phyloP scores from a whole-genome alignment of 164 flowering plant genomes.

The Liriodendron chinense region DNA sequence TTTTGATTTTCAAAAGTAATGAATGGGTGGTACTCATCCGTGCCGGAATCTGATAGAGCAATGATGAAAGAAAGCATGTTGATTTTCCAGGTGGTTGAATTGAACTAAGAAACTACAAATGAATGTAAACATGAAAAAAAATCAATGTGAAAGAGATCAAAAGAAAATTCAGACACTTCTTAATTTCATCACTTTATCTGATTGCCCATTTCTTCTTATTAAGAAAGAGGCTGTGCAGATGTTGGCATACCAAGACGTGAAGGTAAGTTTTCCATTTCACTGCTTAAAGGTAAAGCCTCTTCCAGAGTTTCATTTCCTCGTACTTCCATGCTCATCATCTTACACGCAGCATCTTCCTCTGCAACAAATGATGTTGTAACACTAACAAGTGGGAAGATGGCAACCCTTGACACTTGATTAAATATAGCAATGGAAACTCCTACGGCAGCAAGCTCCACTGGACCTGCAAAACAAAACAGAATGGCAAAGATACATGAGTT shows the following conservation, averaged over 20 bases:
- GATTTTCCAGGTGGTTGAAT: not conserved
- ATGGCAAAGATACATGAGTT: not conserved
- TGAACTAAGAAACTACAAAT: not conserved
- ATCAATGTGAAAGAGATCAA: not conserved
- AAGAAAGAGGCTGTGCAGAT: not conserved
- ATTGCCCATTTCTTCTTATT: not conserved
- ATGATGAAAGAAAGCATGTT: not conserved
- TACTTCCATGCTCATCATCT: conserved; percentile 9
- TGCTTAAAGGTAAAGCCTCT: conserved; percentile 5
- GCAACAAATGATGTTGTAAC: conserved; percentile 65
- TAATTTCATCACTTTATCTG: not conserved
- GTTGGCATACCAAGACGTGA: conserved; percentile 26
- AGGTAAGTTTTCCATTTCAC: conserved; percentile 36
- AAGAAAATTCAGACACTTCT: not conserved
- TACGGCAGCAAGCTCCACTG: conserved; percentile 68
- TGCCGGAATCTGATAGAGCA: conserved; percentile 29
- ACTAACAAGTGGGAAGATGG: conserved; percentile 65
- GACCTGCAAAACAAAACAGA: conserved; percentile 35
- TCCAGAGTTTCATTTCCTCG: conserved; percentile 17
- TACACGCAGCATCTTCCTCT: conserved; percentile 43
- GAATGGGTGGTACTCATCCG: conserved; percentile 10
- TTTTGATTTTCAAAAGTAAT: conserved; percentile 15
- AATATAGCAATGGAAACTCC: conserved; percentile 60
- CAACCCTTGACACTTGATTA: conserved; percentile 54
- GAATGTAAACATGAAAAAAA: not conserved